Evolutionary conservation across 2,329 filamentous ascomycete genomes (phyloP), one percentile per base, ranked within the genome.

Genomic region (Dactylella cylindrospora): DNA sequence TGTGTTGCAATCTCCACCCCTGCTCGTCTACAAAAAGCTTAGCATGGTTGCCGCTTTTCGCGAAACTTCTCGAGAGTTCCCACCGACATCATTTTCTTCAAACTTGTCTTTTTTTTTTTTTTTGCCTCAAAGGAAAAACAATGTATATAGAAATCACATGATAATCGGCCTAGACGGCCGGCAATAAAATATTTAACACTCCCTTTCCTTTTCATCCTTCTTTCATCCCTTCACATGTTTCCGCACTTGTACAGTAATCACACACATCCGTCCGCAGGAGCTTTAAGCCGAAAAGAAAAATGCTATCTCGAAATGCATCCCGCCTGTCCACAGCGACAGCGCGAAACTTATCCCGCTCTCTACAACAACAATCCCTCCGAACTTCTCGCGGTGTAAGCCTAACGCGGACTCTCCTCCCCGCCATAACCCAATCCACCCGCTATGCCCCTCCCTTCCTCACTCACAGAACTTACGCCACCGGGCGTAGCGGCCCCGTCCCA

Each of bases 401-500:
- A 13, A 7, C 36, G 22, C 57, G 57, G 3, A 49, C 40, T 20
- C 20, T 54, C 9, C 29, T 62, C 6, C 57, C 57, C 2, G 49
- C 49, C 9, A 3, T 54, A 33, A 62, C 38, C 4, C 49, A 50
- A 36, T 39, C 49, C 3, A 26, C 54, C 29, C 50, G 51, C 13
- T 49, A 62, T 62, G 49, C 19, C 22, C 36, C 39, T 5, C 57
- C 57, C 6, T 26, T 50, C 19, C n/a, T 54, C 69, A 70, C 55
- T 77, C 13, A 39, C 5, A 36, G 57, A 28, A 32, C 36, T n/a
- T 62, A 62, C 38, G 57, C 57, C 15, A 83, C 77, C 26, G 85
- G 86, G 69, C 78, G 73, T 66, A 76, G 79, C 7, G 74, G 85
- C 60, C 88, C 90, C 65, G 88, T 93, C 66, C 90, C 90, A 1